Evolutionary conservation across 2,329 filamentous ascomycete species (phyloP).

Genomic region (Teratosphaeria nubilosa): DNA sequence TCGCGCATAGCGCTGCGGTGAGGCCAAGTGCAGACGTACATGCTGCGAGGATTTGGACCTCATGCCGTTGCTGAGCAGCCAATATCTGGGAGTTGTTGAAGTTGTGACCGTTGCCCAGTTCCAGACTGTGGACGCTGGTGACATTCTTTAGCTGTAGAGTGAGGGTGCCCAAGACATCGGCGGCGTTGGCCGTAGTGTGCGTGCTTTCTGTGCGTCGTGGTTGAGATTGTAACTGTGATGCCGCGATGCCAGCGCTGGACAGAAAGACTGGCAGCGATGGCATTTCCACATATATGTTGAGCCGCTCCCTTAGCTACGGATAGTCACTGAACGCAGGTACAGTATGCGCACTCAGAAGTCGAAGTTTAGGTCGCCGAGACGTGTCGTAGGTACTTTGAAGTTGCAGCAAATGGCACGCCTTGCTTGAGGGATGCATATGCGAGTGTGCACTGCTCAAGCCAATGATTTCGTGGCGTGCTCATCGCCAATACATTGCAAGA

Average conservation of each 20-base stretch:
- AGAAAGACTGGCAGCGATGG: neutral
- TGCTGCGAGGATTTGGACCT: conserved; percentile 26
- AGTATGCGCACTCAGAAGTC: neutral
- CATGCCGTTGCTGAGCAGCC: conserved; percentile 10
- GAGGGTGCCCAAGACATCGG: neutral
- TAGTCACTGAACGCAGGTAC: neutral
- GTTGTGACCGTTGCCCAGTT: neutral
- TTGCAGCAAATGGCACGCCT: neutral
- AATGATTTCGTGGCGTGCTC: neutral
- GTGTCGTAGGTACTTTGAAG: neutral
- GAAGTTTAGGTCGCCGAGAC: neutral
- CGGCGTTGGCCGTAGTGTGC: neutral
- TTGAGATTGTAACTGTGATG: neutral
- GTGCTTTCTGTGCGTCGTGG: neutral
- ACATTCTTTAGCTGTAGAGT: neutral
- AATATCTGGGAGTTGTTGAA: conserved; percentile 10
- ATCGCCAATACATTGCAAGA: neutral
- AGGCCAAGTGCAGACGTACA: conserved; percentile 43
- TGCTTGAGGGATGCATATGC: neutral
- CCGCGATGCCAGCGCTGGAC: neutral
- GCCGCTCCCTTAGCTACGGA: neutral
- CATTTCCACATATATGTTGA: neutral
- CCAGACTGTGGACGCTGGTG: neutral
- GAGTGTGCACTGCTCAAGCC: neutral
- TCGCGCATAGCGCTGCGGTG: conserved; percentile 43